These are phyloP conservation scores for Theobroma grandiflorum DNA, from an alignment of 441 rosid genomes.

Conservation along the genomic window DNA sequence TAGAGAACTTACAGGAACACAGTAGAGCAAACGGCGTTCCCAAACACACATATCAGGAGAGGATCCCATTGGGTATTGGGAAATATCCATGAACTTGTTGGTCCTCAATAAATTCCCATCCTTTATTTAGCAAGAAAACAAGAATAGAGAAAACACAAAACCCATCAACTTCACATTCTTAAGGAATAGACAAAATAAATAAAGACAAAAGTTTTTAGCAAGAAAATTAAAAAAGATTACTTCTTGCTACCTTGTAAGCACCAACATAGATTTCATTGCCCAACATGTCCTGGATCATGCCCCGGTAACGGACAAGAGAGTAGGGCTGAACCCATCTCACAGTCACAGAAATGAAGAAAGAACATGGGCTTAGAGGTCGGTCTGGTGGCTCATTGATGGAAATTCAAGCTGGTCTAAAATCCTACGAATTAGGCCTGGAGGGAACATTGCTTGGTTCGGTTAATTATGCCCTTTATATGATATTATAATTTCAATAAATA, in stretches of 20 bases:
- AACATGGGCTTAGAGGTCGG: slow-evolving; percentile 46
- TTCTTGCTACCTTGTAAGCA: slow-evolving; percentile 69
- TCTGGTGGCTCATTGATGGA: neutral
- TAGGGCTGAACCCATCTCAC: slow-evolving; percentile 66
- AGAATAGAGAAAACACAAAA: neutral
- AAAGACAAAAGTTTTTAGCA: neutral
- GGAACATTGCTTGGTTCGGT: too few relatives aligned
- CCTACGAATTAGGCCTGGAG: too few relatives aligned
- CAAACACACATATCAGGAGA: too few relatives aligned
- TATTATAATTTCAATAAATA: too few relatives aligned
- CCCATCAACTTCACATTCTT: neutral
- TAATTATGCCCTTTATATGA: too few relatives aligned
- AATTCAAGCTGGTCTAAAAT: neutral
- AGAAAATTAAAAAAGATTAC: neutral
- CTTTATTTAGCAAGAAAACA: slow-evolving; percentile 37
- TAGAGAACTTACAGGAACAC: too few relatives aligned
- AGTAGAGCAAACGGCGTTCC: too few relatives aligned
- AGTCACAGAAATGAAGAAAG: slow-evolving; percentile 66
- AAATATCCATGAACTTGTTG: slow-evolving; percentile 77
- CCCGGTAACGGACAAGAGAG: slow-evolving; percentile 78
- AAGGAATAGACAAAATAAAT: neutral
- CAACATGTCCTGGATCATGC: slow-evolving; percentile 97
- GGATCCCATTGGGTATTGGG: too few relatives aligned
- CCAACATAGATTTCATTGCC: slow-evolving; percentile 96
- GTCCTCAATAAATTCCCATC: slow-evolving; percentile 84